A percentile compares a stretch with the other conserved stretches of the same genome.
Conservation (phyloP, 2,329 filamentous ascomycete species). For the Raffaelea ambrosiae region DNA sequence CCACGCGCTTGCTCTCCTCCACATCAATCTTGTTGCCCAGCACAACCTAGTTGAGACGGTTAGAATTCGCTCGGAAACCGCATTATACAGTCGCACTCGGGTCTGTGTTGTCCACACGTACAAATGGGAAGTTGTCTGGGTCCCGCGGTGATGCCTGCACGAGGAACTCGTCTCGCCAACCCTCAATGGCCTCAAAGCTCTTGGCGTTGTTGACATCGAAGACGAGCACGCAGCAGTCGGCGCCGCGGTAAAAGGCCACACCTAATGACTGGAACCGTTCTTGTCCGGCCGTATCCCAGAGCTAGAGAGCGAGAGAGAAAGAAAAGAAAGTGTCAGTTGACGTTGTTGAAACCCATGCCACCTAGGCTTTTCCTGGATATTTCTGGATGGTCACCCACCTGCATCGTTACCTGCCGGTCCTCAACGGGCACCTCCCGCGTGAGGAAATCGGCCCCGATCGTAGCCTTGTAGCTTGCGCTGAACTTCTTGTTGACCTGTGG, state of each 20-base stretch:
- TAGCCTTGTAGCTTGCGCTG: constrained; percentile 98
- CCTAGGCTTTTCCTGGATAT: constrained; percentile 8
- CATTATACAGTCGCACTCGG: too few species aligned
- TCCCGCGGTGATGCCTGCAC: constrained; percentile 96
- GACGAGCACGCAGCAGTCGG: constrained; percentile 95
- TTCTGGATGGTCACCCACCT: constrained; percentile 28
- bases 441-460: constrained; percentile 96
- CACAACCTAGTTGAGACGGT: constrained; percentile 57
- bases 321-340: too few species aligned
- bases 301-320: constrained; percentile 38
- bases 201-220: constrained; percentile 99
- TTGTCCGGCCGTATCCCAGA: constrained; percentile 97
- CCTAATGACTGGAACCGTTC: constrained; percentile 96
- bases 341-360: background rate
- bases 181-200: constrained; percentile 96
- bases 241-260: constrained; percentile 93
- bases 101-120: too few species aligned
- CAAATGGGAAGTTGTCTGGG: constrained; percentile 95
- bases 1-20: constrained; percentile 93
- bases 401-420: constrained; percentile 96
- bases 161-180: constrained; percentile 96
- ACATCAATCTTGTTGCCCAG: constrained; percentile 99
- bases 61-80: background rate
- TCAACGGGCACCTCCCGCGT: constrained; percentile 97
- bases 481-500: constrained; percentile 98